Conservation (phyloP, 306 rosid genomes). For the Glycine tomentella region DNA sequence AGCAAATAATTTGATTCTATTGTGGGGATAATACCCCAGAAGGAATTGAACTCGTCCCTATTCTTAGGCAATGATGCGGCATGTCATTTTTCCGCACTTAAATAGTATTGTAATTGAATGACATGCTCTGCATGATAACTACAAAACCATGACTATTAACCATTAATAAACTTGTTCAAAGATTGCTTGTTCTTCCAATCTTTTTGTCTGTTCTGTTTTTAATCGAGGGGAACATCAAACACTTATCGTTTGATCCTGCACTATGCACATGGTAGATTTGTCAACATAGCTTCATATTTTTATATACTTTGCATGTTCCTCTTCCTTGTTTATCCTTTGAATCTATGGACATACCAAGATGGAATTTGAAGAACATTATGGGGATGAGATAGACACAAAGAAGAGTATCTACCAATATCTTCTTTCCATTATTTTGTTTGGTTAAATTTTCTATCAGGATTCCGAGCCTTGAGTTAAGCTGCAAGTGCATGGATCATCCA, state of each 20-base stretch:
- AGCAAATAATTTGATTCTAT: background rate
- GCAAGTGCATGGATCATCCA: conserved; percentile 39
- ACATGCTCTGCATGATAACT: background rate
- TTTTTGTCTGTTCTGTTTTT: conserved; percentile 1
- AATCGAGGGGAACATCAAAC: background rate
- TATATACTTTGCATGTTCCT: conserved; percentile 5
- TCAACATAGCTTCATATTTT: background rate
- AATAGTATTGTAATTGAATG: background rate
- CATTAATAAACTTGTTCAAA: conserved; percentile 13
- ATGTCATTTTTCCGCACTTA: too few species aligned
- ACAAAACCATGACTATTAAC: background rate
- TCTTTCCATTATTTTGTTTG: background rate
- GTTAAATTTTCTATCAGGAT: background rate
- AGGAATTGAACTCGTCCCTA: too few species aligned
- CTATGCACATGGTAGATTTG: background rate
- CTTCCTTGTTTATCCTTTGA: conserved; percentile 4
- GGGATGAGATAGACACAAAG: background rate
- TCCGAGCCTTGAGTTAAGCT: conserved; percentile 3
- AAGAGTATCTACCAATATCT: conserved; percentile 18
- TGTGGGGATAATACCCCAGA: too few species aligned
- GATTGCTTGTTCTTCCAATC: background rate
- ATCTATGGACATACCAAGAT: background rate
- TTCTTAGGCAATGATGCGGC: too few species aligned
- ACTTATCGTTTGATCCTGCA: background rate
- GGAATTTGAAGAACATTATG: background rate